Conservation (phyloP, 2,329 filamentous ascomycete genomes). For the Epichloe uncinata region DNA sequence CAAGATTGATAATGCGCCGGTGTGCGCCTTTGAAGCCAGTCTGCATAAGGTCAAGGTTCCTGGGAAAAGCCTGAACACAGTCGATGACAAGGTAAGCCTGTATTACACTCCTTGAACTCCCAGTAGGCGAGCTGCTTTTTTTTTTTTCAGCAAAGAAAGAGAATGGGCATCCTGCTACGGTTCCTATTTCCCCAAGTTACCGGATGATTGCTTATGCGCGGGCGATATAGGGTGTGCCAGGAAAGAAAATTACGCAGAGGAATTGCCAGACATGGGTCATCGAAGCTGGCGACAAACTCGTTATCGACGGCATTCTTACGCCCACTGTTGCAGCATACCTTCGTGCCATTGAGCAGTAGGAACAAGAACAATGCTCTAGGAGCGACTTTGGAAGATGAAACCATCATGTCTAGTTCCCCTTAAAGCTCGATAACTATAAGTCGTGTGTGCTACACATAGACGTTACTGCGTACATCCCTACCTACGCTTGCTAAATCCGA, state of each 20-base stretch:
- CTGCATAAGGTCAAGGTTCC: constrained; percentile 8
- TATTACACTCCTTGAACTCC: neutral
- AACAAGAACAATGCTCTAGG: neutral
- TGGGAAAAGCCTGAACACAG: constrained; percentile 8
- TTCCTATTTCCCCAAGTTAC: neutral
- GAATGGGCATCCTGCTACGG: neutral
- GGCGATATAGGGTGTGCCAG: neutral
- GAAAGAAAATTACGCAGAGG: constrained; percentile 14
- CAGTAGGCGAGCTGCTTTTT: too few species aligned
- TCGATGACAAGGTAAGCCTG: constrained; percentile 1
- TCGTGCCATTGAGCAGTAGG: constrained; percentile 13
- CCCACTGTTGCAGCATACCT: constrained; percentile 14
- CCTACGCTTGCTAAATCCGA: too few species aligned
- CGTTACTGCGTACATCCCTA: too few species aligned
- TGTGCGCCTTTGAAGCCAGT: constrained; percentile 16
- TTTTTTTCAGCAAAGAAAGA: too few species aligned
- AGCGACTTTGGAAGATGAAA: too few species aligned
- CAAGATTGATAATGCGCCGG: constrained; percentile 11
- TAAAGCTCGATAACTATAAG: too few species aligned
- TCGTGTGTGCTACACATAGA: too few species aligned
- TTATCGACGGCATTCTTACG: constrained; percentile 15
- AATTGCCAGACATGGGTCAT: constrained; percentile 25
- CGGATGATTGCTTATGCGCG: neutral
- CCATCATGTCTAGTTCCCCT: too few species aligned
- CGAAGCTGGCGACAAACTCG: constrained; percentile 18